A percentile compares a stretch with the other conserved stretches of the same genome.
Conservation (phyloP, 2,329 filamentous ascomycete genomes). For the Neofusicoccum umdonicola region DNA sequence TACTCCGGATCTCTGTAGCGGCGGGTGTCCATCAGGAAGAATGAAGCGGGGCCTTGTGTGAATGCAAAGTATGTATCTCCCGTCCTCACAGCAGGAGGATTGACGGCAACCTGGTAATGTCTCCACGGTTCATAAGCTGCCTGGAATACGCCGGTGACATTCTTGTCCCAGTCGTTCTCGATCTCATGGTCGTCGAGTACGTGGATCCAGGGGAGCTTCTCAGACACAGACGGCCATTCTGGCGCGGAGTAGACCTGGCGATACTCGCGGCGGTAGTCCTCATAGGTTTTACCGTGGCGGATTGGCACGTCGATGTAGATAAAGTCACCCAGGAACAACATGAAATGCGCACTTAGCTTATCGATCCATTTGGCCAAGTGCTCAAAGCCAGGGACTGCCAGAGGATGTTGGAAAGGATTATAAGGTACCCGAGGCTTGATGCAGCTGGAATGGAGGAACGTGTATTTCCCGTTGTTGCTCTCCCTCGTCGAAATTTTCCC, state of each 20-base stretch:
- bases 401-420: slow-evolving; percentile 74
- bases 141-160: slow-evolving; percentile 75
- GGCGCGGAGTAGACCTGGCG: slow-evolving; percentile 93
- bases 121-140: slow-evolving; percentile 81
- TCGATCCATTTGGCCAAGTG: slow-evolving; percentile 73
- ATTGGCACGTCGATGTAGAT: slow-evolving; percentile 88
- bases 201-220: slow-evolving; percentile 93
- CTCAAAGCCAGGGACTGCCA: slow-evolving; percentile 77
- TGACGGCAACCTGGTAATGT: slow-evolving; percentile 80
- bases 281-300: slow-evolving; percentile 67
- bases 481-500: slow-evolving; percentile 57
- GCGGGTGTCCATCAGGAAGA: slow-evolving; percentile 92
- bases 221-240: slow-evolving; percentile 74
- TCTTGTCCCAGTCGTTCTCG: slow-evolving; percentile 84
- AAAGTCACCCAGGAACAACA: slow-evolving; percentile 77
- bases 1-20: slow-evolving; percentile 74
- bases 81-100: slow-evolving; percentile 66
- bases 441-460: slow-evolving; percentile 89
- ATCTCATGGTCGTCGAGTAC: slow-evolving; percentile 98
- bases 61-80: slow-evolving; percentile 86
- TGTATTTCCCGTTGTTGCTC: slow-evolving; percentile 68
- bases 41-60: slow-evolving; percentile 82
- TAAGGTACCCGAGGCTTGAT: slow-evolving; percentile 92
- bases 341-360: slow-evolving; percentile 68
- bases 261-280: slow-evolving; percentile 87